Evolutionary conservation across 257 asterid genomes (phyloP), one percentile per base, ranked within the genome.

Genomic region (Solanum virginianum): DNA sequence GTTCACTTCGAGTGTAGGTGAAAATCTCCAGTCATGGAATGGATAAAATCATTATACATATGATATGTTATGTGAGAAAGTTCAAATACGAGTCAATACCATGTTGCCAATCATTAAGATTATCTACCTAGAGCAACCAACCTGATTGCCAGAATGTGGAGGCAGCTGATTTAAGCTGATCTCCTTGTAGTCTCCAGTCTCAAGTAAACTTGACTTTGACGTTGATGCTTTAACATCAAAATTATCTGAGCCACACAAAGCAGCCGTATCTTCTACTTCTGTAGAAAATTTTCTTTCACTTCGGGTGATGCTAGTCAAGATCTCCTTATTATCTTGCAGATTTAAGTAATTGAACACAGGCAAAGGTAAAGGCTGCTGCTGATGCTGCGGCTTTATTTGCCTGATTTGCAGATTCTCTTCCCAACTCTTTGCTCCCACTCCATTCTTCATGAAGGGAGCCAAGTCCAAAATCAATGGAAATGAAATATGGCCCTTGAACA

Each of bases 401-500:
- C 86, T 88, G 24, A 84, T 68, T 39, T 45, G 90, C 43, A 79
- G 74, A 66, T 84, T 86, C 26, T 89, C 81, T 72, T 88, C 91
- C 75, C 69, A 87, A 66, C 85, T 77, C 85, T 91, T 89, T 83
- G 90, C 86, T 85, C 90, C 92, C 45, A 89, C 86, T 84, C 89
- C 91, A 26, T 88, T 80, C 85, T 86, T 89, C 83, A 91, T 87
- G 87, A 92, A 92, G 3, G 91, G 86, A 82, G 98, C 89, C 85
- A 95, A 41, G 86, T 96, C 91, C 89, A 94, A 88, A 85, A 87
- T 86, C 84, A 86, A 87, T 10, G 98, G 98, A 81, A 92, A 96
- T 69, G 97, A 88, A 72, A 96, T 80, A 77, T 96, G 98, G 36
- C 97, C 98, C 98, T 94, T 94, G 55, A 4, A 24, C 59, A 55